Evolutionary conservation across 2,329 filamentous ascomycete species (phyloP).

Genomic region (Penicillium verrucosum): DNA sequence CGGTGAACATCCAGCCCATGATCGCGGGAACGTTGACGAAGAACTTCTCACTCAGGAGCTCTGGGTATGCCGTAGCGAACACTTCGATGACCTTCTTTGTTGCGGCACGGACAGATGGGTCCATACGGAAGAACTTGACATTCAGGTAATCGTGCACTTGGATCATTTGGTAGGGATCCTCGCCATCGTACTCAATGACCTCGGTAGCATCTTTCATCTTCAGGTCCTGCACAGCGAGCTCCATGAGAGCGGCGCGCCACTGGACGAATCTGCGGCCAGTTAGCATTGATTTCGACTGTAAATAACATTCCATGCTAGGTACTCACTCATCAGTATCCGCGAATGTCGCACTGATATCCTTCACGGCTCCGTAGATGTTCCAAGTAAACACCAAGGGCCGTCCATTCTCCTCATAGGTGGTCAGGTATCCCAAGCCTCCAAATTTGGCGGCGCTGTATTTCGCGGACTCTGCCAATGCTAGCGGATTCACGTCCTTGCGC

Average conservation of each 20-base stretch:
- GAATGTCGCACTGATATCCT: slow-evolving; percentile 77
- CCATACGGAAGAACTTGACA: slow-evolving; percentile 80
- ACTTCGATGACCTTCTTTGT: slow-evolving; percentile 77
- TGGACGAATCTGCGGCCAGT: slow-evolving; percentile 66
- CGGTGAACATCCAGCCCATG: slow-evolving; percentile 81
- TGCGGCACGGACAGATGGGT: slow-evolving; percentile 70
- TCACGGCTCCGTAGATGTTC: slow-evolving; percentile 89
- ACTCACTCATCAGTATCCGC: slow-evolving; percentile 74
- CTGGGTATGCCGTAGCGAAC: slow-evolving; percentile 80
- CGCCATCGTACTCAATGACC: slow-evolving; percentile 58
- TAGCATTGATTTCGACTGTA: not conserved
- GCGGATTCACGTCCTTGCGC: slow-evolving; percentile 73
- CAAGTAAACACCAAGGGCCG: slow-evolving; percentile 69
- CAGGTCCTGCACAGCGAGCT: slow-evolving; percentile 73
- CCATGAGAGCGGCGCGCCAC: slow-evolving; percentile 90
- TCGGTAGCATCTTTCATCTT: slow-evolving; percentile 67
- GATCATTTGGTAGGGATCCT: slow-evolving; percentile 83
- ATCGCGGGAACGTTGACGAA: slow-evolving; percentile 90
- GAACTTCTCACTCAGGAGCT: slow-evolving; percentile 86
- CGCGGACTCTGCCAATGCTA: slow-evolving; percentile 60
- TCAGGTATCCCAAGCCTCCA: slow-evolving; percentile 74
- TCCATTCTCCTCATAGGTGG: slow-evolving; percentile 59
- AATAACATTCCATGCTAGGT: not conserved
- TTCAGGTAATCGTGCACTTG: slow-evolving; percentile 93
- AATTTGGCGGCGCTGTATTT: slow-evolving; percentile 69